These are phyloP conservation scores for Colletotrichum eleusines DNA, from an alignment of 2,329 filamentous ascomycete genomes.

Conservation along the genomic window DNA sequence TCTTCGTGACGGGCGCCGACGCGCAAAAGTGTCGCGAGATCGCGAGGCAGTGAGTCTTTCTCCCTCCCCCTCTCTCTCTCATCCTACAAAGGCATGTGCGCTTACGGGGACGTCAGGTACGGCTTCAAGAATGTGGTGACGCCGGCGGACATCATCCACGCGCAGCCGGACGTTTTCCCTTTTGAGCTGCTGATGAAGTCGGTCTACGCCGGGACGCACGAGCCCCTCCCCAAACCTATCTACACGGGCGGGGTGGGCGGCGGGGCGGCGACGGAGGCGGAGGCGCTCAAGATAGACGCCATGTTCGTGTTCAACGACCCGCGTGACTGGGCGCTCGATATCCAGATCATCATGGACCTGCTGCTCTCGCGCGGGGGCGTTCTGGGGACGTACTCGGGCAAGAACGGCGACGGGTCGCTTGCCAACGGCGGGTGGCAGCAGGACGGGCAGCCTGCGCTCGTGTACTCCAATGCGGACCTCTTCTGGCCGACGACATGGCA, in stretches of 20 bases:
- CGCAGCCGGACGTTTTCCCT: slow-evolving; percentile 83
- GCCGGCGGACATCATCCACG: slow-evolving; percentile 83
- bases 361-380: slow-evolving; percentile 83
- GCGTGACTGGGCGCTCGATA: slow-evolving; percentile 93
- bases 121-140: slow-evolving; percentile 87
- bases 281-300: slow-evolving; percentile 82
- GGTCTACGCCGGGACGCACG: slow-evolving; percentile 70
- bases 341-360: slow-evolving; percentile 85
- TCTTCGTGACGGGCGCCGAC: slow-evolving; percentile 80
- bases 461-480: slow-evolving; percentile 91
- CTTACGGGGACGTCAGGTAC: slow-evolving; percentile 55
- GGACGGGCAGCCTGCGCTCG: slow-evolving; percentile 83
- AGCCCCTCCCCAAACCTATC: slow-evolving; percentile 67
- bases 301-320: slow-evolving; percentile 97
- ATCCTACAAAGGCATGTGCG: background rate
- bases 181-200: slow-evolving; percentile 77
- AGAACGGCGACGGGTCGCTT: slow-evolving; percentile 74
- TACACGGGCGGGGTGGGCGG: slow-evolving; percentile 55
- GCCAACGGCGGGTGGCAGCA: slow-evolving; percentile 84
- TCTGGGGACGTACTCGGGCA: slow-evolving; percentile 81
- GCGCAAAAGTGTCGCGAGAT: slow-evolving; percentile 77
- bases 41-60: slow-evolving; percentile 69
- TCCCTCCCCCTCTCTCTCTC: background rate
- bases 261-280: slow-evolving; percentile 50
- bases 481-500: slow-evolving; percentile 90